Evolutionary conservation across 805 yeast genomes (phyloP).

Genomic region (Teunomyces gatunensis): DNA sequence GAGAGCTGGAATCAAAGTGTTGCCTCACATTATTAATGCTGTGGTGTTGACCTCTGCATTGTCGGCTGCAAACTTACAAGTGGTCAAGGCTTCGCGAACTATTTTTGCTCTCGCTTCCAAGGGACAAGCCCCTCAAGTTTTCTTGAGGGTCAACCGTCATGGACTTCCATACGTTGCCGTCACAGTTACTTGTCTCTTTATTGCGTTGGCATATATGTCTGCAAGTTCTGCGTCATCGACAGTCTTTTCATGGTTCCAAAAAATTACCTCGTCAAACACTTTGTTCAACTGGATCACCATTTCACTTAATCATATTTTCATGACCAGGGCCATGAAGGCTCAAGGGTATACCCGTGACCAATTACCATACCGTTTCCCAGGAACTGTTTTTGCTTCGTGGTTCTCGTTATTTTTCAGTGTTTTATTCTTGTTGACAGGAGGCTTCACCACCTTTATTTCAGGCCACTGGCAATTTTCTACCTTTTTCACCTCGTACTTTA

Average conservation of each 20-base stretch:
- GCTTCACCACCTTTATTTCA: constrained; percentile 32
- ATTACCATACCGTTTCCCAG: constrained; percentile 28
- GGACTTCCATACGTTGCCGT: constrained; percentile 30
- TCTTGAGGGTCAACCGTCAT: constrained; percentile 12
- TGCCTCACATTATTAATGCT: constrained; percentile 38
- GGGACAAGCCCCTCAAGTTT: constrained; percentile 36
- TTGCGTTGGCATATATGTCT: constrained; percentile 39
- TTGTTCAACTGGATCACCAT: constrained; percentile 31
- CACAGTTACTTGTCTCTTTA: constrained; percentile 20
- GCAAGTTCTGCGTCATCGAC: constrained; percentile 21
- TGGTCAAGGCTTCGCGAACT: constrained; percentile 30
- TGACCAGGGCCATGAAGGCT: constrained; percentile 37
- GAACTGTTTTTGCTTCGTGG: constrained; percentile 30
- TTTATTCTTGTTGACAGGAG: constrained; percentile 31
- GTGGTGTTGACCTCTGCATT: constrained; percentile 40
- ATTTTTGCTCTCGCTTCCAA: constrained; percentile 36
- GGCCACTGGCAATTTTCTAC: constrained; percentile 15
- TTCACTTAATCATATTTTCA: constrained; percentile 26
- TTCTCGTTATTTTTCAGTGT: constrained; percentile 19
- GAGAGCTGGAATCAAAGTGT: constrained; percentile 29
- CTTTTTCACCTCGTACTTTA: constrained; percentile 22
- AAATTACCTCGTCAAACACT: constrained; percentile 26
- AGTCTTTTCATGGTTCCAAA: constrained; percentile 36
- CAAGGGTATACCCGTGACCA: constrained; percentile 33
- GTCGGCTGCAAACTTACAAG: constrained; percentile 32